Conservation (phyloP, 495 filamentous ascomycete species). For the Tuber indicum region DNA sequence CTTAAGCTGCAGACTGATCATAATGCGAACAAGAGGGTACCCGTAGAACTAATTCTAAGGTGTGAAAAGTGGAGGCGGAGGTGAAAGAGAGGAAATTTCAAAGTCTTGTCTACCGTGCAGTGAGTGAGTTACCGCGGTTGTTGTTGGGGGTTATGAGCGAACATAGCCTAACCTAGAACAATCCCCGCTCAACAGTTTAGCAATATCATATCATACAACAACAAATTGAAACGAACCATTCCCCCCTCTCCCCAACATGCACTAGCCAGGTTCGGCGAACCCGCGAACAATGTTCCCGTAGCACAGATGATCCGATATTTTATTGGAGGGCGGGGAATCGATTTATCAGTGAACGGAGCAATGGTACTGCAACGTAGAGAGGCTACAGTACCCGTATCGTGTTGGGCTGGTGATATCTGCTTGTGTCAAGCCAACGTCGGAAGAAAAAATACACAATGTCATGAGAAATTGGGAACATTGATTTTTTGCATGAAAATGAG, state of each 20-base stretch:
- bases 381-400: too few relatives aligned
- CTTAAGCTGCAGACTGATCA: slow-evolving; percentile 2
- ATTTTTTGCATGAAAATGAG: too few relatives aligned
- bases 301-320: neutral
- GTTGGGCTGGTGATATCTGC: too few relatives aligned
- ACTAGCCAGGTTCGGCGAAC: neutral
- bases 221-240: neutral
- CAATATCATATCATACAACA: neutral
- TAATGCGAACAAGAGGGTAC: neutral
- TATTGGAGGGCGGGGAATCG: neutral
- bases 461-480: too few relatives aligned
- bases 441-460: too few relatives aligned
- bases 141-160: neutral
- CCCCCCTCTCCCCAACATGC: neutral
- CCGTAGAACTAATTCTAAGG: neutral
- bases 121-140: neutral
- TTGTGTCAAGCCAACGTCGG: too few relatives aligned
- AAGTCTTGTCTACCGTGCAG: neutral
- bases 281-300: neutral
- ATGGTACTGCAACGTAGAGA: too few relatives aligned
- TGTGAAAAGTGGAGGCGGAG: neutral
- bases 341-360: neutral
- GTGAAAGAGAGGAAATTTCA: neutral
- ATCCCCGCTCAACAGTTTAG: neutral
- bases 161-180: neutral